A percentile compares a stretch with the other conserved stretches of the same genome.
Conservation (phyloP, 2,329 filamentous ascomycete species). For the Aschersonia sp. region DNA sequence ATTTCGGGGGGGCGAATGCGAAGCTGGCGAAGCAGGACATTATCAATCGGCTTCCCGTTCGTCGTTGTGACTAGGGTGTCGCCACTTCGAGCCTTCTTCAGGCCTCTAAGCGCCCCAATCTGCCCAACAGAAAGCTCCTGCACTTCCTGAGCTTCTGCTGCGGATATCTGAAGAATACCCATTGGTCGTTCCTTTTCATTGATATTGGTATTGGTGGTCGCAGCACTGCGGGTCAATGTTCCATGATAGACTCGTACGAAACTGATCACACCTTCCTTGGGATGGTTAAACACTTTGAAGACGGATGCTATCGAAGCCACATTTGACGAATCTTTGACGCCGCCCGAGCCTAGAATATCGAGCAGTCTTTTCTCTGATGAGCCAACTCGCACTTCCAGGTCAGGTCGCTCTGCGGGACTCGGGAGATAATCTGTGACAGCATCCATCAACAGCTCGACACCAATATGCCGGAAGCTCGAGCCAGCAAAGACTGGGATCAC, state of each 20-base stretch:
- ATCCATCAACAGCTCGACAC: constrained; percentile 82
- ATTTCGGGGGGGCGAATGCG: constrained; percentile 81
- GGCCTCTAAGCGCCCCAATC: constrained; percentile 82
- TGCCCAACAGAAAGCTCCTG: constrained; percentile 69
- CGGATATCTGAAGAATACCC: constrained; percentile 78
- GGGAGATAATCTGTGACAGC: constrained; percentile 80
- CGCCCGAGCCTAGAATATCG: constrained; percentile 24
- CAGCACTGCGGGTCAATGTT: constrained; percentile 54
- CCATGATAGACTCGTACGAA: constrained; percentile 90
- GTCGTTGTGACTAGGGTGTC: constrained; percentile 75
- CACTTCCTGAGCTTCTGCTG: constrained; percentile 73
- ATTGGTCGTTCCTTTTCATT: constrained; percentile 66
- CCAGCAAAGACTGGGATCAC: constrained; percentile 81
- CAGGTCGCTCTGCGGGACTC: constrained; percentile 64
- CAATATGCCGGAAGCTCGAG: constrained; percentile 86
- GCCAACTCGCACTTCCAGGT: constrained; percentile 61
- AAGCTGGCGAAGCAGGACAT: constrained; percentile 42
- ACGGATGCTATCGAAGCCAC: constrained; percentile 47
- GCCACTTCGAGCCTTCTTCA: constrained; percentile 84
- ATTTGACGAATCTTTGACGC: constrained; percentile 18
- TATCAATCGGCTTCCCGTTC: constrained; percentile 32
- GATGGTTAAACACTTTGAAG: constrained; percentile 90
- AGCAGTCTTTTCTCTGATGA: constrained; percentile 25
- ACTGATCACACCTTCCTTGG: constrained; percentile 72
- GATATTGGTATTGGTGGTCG: constrained; percentile 79